A percentile compares a stretch with the other conserved stretches of the same genome.
Evolutionary conservation across 306 rosid genomes (phyloP).

Genomic region (Glycine tomentella): DNA sequence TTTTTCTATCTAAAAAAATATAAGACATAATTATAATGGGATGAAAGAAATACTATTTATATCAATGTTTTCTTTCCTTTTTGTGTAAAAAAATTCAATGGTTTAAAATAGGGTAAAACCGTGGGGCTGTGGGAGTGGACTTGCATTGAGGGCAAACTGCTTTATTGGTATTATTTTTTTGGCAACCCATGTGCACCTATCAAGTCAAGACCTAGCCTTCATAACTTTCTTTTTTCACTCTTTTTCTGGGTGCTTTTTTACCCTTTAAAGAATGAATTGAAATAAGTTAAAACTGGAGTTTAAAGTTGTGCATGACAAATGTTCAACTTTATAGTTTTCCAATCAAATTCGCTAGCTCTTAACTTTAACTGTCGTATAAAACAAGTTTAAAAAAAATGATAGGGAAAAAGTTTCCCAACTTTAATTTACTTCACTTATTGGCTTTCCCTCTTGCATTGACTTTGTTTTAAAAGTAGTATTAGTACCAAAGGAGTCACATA

Average conservation of each 20-base stretch:
- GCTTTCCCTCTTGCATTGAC: constrained; percentile 27
- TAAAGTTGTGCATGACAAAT: constrained; percentile 8
- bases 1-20: too few relatives aligned
- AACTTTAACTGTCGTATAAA: neutral
- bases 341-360: neutral
- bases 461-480: neutral
- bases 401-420: neutral
- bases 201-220: constrained; percentile 30
- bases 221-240: neutral
- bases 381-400: neutral
- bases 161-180: constrained; percentile 36
- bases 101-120: neutral
- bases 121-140: constrained; percentile 31
- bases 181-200: constrained; percentile 47
- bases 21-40: too few relatives aligned
- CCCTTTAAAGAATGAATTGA: constrained; percentile 15
- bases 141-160: constrained; percentile 4
- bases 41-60: too few relatives aligned
- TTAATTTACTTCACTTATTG: neutral
- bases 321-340: neutral
- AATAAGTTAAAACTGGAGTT: neutral
- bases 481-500: neutral
- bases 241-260: neutral
- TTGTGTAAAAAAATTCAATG: neutral
- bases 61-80: neutral